A percentile compares a stretch with the other conserved stretches of the same genome.
phyloP scores from a whole-genome alignment of 2,329 filamentous ascomycete species.

The Fusarium sp. region DNA sequence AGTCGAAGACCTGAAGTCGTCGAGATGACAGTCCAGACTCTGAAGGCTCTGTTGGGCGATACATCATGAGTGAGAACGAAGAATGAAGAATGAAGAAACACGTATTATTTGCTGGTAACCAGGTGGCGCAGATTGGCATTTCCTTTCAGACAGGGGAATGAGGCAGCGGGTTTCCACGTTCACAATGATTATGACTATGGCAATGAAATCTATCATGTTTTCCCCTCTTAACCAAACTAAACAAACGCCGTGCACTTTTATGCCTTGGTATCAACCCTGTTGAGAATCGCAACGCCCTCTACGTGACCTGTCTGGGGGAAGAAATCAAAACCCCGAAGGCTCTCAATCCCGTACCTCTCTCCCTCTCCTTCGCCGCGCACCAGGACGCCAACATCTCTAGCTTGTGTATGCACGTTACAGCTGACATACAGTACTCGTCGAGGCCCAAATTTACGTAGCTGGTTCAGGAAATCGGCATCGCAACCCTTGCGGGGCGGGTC shows the following conservation, averaged over 20 bases:
- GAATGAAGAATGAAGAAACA: constrained; percentile 9
- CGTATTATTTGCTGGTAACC: constrained; percentile 19
- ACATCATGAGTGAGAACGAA: constrained; percentile 37
- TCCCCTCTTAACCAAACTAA: constrained; percentile 13
- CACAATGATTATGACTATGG: constrained; percentile 39
- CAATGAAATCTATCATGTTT: constrained; percentile 32
- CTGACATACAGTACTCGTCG: constrained; percentile 91
- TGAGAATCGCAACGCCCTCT: constrained; percentile 75
- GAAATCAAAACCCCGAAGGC: constrained; percentile 92
- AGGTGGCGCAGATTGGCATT: constrained; percentile 10
- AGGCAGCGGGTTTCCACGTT: constrained; percentile 30
- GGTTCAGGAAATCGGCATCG: constrained; percentile 83
- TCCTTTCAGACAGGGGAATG: constrained; percentile 10
- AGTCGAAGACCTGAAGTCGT: constrained; percentile 78
- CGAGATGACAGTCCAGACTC: constrained; percentile 76
- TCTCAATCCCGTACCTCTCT: constrained; percentile 85
- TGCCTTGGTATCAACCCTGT: constrained; percentile 60
- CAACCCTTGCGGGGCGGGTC: constrained; percentile 98
- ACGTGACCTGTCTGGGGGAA: constrained; percentile 89
- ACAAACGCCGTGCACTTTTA: constrained; percentile 32
- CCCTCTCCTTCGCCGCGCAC: constrained; percentile 73
- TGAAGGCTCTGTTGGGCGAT: constrained; percentile 74
- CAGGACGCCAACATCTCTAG: constrained; percentile 88
- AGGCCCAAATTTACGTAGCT: constrained; percentile 84
- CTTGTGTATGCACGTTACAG: constrained; percentile 98